Evolutionary conservation across 352 stramenopile genomes (phyloP).

Genomic region (Bremia lactucae): DNA sequence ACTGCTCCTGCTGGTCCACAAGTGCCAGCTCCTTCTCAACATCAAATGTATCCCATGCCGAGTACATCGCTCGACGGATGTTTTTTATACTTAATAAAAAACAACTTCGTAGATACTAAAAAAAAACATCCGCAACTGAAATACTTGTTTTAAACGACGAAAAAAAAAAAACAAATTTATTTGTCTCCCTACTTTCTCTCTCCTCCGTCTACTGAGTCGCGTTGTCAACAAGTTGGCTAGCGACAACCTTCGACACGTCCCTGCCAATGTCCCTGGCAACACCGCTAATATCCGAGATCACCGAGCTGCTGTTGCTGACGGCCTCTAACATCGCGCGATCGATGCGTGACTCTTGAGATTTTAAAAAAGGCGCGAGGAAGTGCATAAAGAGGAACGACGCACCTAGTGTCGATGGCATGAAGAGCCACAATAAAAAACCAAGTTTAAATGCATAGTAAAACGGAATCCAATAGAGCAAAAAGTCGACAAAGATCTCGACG

Average conservation of each 20-base stretch:
- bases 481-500: slow-evolving; percentile 93
- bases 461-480: slow-evolving; percentile 95
- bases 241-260: slow-evolving; percentile 68
- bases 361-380: slow-evolving; percentile 86
- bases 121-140: neutral
- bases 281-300: slow-evolving; percentile 72
- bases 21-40: slow-evolving; percentile 52
- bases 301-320: slow-evolving; percentile 53
- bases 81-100: too few species aligned
- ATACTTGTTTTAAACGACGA: too few species aligned
- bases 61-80: slow-evolving; percentile 51
- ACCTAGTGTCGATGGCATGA: slow-evolving; percentile 93
- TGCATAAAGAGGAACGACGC: slow-evolving; percentile 93
- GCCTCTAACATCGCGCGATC: slow-evolving; percentile 81
- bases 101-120: neutral
- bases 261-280: slow-evolving; percentile 64
- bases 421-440: slow-evolving; percentile 94
- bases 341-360: slow-evolving; percentile 72
- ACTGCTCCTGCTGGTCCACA: slow-evolving; percentile 31
- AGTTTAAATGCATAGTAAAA: slow-evolving; percentile 98
- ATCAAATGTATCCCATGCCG: slow-evolving; percentile 51
- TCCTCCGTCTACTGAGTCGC: slow-evolving; percentile 12
- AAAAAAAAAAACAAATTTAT: too few species aligned
- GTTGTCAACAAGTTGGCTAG: slow-evolving; percentile 65
- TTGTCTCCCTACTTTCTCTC: too few species aligned